Evolutionary conservation across 768 basidiomycete species (phyloP), one percentile per base, ranked within the genome.

Genomic region (Leccinum olivaceopallidum): DNA sequence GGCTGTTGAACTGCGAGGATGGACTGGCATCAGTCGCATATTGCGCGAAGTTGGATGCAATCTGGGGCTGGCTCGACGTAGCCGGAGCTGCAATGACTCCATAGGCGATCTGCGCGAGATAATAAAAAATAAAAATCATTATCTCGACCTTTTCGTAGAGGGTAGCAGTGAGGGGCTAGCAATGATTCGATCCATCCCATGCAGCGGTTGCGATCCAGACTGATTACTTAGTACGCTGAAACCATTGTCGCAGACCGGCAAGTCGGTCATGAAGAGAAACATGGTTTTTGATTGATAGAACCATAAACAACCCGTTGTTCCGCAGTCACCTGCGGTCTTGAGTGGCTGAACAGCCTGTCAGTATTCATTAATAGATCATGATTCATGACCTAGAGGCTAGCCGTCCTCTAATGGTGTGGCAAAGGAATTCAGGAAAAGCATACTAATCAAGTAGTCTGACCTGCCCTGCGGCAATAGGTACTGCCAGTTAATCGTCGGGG

Each of bases 21-120:
- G 48, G 37, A 50, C 4, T n/a, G 0, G 42, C 28, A 14, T 18
- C 37, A 18, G 55, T 22, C 20, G 24, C 16, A 34, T 30, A 26
- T 47, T 50, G 49, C 28, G 47, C 32, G n/a, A 32, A 9, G 36
- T 28, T n/a, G 24, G 24, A 55, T 13, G 20, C 12, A 16, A 28
- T 36, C 34, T 57, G 55, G 7, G 54, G 3, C 54, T 42, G 63
- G 37, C 37, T 61, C 10, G 59, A 57, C n/a, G 52, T 53, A 14
- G 60, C 48, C 30, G 68, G 70, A 5, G 63, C 61, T 37, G 63
- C 60, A 32, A 59, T 22, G 1, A 50, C 51, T 10, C 30, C 53
- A 26, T 10, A 36, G 37, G 61, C 64, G 59, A 58, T 64, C 63
- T 67, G 68, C 66, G 63, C 70, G 30, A 66, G 47, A 12, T 58